phyloP scores from a whole-genome alignment of 345 rosid species.

The Hibiscus tridactylites region DNA sequence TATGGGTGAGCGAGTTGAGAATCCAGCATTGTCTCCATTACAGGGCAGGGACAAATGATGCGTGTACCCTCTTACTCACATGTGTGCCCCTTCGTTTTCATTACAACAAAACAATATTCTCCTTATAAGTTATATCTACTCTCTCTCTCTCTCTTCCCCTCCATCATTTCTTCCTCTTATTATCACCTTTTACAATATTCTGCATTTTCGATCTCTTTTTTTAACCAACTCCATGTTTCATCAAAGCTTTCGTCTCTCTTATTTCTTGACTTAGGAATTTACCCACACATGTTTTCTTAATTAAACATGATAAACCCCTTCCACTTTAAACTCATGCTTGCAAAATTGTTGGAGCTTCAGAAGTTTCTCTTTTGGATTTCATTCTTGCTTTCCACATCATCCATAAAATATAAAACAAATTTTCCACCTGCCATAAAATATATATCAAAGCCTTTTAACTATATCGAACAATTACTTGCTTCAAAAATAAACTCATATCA shows the following conservation, averaged over 20 bases:
- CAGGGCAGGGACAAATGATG: slow-evolving; percentile 38
- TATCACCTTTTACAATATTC: too few species aligned
- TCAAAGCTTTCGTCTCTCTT: too few species aligned
- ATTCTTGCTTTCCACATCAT: slow-evolving; percentile 18
- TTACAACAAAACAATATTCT: slow-evolving; percentile 49
- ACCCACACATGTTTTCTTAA: too few species aligned
- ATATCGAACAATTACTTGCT: neutral
- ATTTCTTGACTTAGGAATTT: too few species aligned
- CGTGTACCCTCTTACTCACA: slow-evolving; percentile 48
- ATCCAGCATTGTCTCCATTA: slow-evolving; percentile 34
- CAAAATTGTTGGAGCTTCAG: slow-evolving; percentile 33
- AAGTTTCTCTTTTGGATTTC: slow-evolving; percentile 23
- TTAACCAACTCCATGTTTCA: neutral
- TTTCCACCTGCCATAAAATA: too few species aligned
- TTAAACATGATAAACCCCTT: too few species aligned
- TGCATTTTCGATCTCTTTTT: too few species aligned
- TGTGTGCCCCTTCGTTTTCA: slow-evolving; percentile 37
- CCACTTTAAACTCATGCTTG: slow-evolving; percentile 8
- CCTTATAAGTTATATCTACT: slow-evolving; percentile 28
- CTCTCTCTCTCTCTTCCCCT: slow-evolving; percentile 30
- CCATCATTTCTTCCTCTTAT: neutral
- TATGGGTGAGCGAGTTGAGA: neutral
- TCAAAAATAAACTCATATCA: neutral
- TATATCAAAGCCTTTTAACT: neutral
- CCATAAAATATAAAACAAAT: neutral